Conservation (phyloP, 768 basidiomycete species). For the Podaxis sp. region DNA sequence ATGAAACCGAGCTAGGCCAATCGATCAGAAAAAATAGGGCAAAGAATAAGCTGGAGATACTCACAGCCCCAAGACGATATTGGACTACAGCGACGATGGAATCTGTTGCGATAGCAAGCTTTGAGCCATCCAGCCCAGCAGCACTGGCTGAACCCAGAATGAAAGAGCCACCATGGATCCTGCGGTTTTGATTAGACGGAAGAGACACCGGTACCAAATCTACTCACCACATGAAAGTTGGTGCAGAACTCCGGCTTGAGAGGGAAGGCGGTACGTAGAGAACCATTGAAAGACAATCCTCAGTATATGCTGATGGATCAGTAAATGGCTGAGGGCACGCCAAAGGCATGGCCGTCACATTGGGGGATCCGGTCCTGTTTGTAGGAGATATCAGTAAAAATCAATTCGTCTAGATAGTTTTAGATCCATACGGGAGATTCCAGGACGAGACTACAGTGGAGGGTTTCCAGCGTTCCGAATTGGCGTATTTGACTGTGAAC, state of each 20-base stretch:
- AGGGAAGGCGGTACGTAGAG: conserved; percentile 62
- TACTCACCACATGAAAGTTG: conserved; percentile 63
- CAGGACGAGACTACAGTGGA: conserved; percentile 56
- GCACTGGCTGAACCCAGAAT: conserved; percentile 66
- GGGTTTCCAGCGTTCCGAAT: conserved; percentile 58
- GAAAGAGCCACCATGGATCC: conserved; percentile 90
- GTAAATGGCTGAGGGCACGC: conserved; percentile 69
- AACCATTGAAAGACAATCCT: conserved; percentile 83
- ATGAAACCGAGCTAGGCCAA: conserved; percentile 66
- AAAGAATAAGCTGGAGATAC: conserved; percentile 24
- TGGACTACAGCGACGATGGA: conserved; percentile 83
- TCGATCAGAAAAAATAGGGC: conserved; percentile 6
- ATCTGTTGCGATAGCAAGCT: conserved; percentile 65
- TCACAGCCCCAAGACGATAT: conserved; percentile 78
- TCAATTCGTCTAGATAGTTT: background rate
- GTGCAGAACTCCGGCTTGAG: conserved; percentile 32
- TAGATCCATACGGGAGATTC: conserved; percentile 58
- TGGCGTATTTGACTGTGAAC: conserved; percentile 69
- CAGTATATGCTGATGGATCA: conserved; percentile 50
- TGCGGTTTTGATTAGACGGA: conserved; percentile 24
- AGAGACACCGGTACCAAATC: background rate
- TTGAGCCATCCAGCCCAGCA: conserved; percentile 76
- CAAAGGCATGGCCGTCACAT: conserved; percentile 58
- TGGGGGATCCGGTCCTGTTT: conserved; percentile 47
- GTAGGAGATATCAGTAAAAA: background rate